These are phyloP conservation scores for Lachancea mirantina DNA, from an alignment of 805 yeast species.

Conservation along the genomic window DNA sequence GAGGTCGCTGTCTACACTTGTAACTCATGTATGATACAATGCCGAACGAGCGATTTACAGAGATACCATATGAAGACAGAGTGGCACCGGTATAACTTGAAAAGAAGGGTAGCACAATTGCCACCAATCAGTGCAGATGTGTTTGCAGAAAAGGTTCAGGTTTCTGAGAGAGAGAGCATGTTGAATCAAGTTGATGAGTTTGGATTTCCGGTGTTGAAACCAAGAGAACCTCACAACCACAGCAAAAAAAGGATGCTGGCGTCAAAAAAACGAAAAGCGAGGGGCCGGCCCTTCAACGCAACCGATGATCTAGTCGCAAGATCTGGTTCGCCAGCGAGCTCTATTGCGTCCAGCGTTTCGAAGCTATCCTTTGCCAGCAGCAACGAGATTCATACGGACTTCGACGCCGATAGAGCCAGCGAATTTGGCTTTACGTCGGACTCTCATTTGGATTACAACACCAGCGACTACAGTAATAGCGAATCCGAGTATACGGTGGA, in stretches of 20 bases:
- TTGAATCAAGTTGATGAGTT: conserved; percentile 33
- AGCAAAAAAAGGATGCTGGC: conserved; percentile 10
- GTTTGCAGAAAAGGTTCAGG: conserved; percentile 34
- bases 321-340: conserved; percentile 45
- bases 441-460: conserved; percentile 29
- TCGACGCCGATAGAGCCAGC: conserved; percentile 43
- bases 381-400: conserved; percentile 31
- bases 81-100: conserved; percentile 95
- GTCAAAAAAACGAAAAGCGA: conserved; percentile 22
- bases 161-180: conserved; percentile 28
- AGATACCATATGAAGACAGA: conserved; percentile 94
- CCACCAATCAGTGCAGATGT: conserved; percentile 62
- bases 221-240: conserved; percentile 14
- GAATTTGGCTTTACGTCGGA: conserved; percentile 41
- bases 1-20: conserved; percentile 50
- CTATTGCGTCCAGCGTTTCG: conserved; percentile 49
- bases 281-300: conserved; percentile 5
- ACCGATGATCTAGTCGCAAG: conserved; percentile 21
- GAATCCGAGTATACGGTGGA: conserved; percentile 23
- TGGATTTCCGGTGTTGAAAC: conserved; percentile 33
- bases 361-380: conserved; percentile 34
- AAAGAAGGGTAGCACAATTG: conserved; percentile 81
- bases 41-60: conserved; percentile 76
- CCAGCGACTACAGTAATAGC: conserved; percentile 28
- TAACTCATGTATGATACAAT: conserved; percentile 79